Conservation (phyloP, 2,329 filamentous ascomycete genomes). For the Aureobasidium lini region DNA sequence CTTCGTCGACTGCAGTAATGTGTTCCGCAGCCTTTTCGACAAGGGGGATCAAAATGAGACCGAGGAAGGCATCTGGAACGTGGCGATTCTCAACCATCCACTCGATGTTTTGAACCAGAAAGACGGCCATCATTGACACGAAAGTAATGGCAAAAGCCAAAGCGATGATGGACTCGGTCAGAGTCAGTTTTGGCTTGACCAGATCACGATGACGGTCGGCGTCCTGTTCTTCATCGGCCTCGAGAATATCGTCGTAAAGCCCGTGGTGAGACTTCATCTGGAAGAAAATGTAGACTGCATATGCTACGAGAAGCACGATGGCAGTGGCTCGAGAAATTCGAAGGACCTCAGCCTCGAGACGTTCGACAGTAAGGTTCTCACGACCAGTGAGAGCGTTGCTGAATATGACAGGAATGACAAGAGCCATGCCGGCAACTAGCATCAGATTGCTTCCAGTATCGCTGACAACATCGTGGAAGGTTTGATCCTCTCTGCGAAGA, state of each 20-base stretch:
- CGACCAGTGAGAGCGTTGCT: slow-evolving; percentile 34
- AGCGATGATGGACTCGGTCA: slow-evolving; percentile 63
- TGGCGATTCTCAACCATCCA: slow-evolving; percentile 44
- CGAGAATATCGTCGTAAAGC: slow-evolving; percentile 68
- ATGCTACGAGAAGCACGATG: slow-evolving; percentile 64
- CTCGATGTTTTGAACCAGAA: slow-evolving; percentile 68
- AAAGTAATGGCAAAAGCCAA: slow-evolving; percentile 58
- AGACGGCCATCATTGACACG: slow-evolving; percentile 67
- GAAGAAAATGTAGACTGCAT: slow-evolving; percentile 57
- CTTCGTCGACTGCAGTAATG: slow-evolving; percentile 75
- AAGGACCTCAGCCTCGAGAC: slow-evolving; percentile 47
- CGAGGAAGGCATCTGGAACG: slow-evolving; percentile 52
- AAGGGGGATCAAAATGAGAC: slow-evolving; percentile 70
- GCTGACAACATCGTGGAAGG: slow-evolving; percentile 67
- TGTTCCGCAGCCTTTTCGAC: slow-evolving; percentile 85
- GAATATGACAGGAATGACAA: slow-evolving; percentile 46
- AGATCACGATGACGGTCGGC: slow-evolving; percentile 55
- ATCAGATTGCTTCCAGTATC: slow-evolving; percentile 73
- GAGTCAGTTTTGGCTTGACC: slow-evolving; percentile 60
- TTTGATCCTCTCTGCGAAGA: slow-evolving; percentile 58
- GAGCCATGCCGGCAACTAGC: slow-evolving; percentile 59
- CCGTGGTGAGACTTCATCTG: slow-evolving; percentile 69
- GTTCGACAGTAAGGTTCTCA: slow-evolving; percentile 19
- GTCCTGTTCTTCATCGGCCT: slow-evolving; percentile 61
- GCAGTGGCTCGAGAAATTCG: slow-evolving; percentile 64